Evolutionary conservation across 1,284 basidiomycete genomes (phyloP).

Genomic region (Sporisorium graminicola): DNA sequence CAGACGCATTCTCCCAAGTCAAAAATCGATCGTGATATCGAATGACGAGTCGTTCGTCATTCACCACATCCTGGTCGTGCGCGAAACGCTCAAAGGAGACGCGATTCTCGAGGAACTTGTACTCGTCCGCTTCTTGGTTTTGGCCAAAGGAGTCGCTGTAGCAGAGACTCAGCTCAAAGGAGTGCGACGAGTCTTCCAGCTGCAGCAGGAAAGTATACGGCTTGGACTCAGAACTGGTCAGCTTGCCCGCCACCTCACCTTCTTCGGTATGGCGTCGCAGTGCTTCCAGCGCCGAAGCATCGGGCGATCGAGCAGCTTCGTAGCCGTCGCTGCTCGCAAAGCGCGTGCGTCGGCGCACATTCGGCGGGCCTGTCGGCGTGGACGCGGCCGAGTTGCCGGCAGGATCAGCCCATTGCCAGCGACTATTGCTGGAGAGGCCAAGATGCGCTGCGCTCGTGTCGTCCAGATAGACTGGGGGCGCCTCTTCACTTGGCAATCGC

Average conservation of each 20-base stretch:
- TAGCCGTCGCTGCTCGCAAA: constrained; percentile 45
- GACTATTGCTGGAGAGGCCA: constrained; percentile 25
- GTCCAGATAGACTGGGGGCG: constrained; percentile 23
- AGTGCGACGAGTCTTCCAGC: constrained; percentile 70
- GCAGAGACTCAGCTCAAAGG: constrained; percentile 72
- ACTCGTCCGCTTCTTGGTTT: constrained; percentile 63
- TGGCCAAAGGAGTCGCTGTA: constrained; percentile 44
- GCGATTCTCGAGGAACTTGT: constrained; percentile 71
- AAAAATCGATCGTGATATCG: constrained; percentile 72
- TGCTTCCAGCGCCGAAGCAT: constrained; percentile 31
- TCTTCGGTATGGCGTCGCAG: constrained; percentile 27
- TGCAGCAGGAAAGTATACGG: constrained; percentile 72
- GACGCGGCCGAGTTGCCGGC: constrained; percentile 10
- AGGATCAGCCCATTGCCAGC: constrained; percentile 50
- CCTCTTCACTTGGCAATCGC: constrained; percentile 34
- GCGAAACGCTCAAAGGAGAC: constrained; percentile 73
- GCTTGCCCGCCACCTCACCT: constrained; percentile 51
- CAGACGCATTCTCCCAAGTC: constrained; percentile 73
- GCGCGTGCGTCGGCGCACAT: constrained; percentile 21
- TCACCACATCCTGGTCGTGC: constrained; percentile 71
- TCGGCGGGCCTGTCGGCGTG: constrained; percentile 21
- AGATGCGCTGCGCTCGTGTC: constrained; percentile 33
- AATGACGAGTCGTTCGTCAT: constrained; percentile 72
- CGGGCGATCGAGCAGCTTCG: constrained; percentile 15
- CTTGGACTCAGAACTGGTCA: constrained; percentile 71